Conservation (phyloP, 805 yeast species). For the Wickerhamomyces silvicola region DNA sequence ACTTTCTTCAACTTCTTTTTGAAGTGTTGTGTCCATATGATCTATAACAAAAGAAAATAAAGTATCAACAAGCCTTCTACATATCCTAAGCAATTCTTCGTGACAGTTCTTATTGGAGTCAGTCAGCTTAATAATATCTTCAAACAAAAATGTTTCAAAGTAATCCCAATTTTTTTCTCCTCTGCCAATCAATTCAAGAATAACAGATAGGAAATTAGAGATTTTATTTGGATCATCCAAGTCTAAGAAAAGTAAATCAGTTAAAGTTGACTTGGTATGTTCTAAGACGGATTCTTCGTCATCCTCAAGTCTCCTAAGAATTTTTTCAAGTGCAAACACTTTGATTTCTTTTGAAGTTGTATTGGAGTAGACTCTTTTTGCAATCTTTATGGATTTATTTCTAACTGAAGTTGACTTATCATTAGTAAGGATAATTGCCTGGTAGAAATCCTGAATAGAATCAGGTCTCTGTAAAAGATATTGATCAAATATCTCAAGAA, state of each 20-base stretch:
- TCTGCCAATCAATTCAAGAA: conserved; percentile 32
- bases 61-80: conserved; percentile 27
- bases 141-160: conserved; percentile 43
- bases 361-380: conserved; percentile 38
- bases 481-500: conserved; percentile 55
- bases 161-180: conserved; percentile 35
- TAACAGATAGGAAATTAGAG: conserved; percentile 10
- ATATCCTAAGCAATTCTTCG: conserved; percentile 12
- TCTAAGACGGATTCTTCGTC: conserved; percentile 55
- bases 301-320: conserved; percentile 56
- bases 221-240: conserved; percentile 4
- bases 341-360: conserved; percentile 27
- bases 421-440: conserved; percentile 26
- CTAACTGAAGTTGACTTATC: conserved; percentile 65
- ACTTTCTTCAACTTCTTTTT: conserved; percentile 25
- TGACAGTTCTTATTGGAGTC: conserved; percentile 16
- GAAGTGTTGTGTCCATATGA: conserved; percentile 23
- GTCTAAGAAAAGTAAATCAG: conserved; percentile 31
- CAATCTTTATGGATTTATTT: conserved; percentile 50
- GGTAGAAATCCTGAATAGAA: conserved; percentile 41
- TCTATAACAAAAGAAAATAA: conserved; percentile 32
- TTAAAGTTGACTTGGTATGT: conserved; percentile 30
- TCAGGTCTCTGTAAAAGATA: conserved; percentile 39
- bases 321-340: conserved; percentile 39
- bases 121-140: conserved; percentile 31